phyloP scores from a whole-genome alignment of 2,329 filamentous ascomycete genomes.

The Botrytis hyacinthi region DNA sequence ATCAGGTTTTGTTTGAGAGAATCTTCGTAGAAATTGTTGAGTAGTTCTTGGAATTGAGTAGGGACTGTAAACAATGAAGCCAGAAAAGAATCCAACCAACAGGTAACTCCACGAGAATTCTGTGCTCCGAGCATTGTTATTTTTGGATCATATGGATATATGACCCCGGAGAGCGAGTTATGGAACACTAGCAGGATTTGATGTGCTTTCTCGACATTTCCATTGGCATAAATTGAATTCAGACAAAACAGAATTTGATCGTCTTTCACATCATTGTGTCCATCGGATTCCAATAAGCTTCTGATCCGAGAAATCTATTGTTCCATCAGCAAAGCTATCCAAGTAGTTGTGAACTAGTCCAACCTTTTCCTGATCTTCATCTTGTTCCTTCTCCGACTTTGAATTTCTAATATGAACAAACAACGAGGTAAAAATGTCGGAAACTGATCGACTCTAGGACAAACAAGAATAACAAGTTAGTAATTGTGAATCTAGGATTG shows the following conservation, averaged over 20 bases:
- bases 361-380: slow-evolving; percentile 50
- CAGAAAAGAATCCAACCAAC: slow-evolving; percentile 85
- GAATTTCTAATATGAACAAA: slow-evolving; percentile 62
- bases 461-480: slow-evolving; percentile 32
- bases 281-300: slow-evolving; percentile 50
- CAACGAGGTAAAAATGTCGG: slow-evolving; percentile 60
- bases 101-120: slow-evolving; percentile 85
- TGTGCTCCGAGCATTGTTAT: slow-evolving; percentile 78
- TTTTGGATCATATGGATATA: slow-evolving; percentile 70
- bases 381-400: slow-evolving; percentile 39
- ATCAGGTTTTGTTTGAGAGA: slow-evolving; percentile 69
- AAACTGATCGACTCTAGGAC: slow-evolving; percentile 50
- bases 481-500: slow-evolving; percentile 26
- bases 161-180: slow-evolving; percentile 75
- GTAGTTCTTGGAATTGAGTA: slow-evolving; percentile 88
- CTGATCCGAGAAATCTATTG: slow-evolving; percentile 51
- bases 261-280: slow-evolving; percentile 56
- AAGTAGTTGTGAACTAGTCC: background rate
- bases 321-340: slow-evolving; percentile 18
- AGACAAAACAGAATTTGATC: slow-evolving; percentile 63
- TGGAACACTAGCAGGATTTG: slow-evolving; percentile 76
- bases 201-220: slow-evolving; percentile 71
- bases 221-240: slow-evolving; percentile 60
- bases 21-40: slow-evolving; percentile 71
- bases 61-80: slow-evolving; percentile 91